Conservation (phyloP, 73 alveolate species). For the Paramecium sonneborni region DNA sequence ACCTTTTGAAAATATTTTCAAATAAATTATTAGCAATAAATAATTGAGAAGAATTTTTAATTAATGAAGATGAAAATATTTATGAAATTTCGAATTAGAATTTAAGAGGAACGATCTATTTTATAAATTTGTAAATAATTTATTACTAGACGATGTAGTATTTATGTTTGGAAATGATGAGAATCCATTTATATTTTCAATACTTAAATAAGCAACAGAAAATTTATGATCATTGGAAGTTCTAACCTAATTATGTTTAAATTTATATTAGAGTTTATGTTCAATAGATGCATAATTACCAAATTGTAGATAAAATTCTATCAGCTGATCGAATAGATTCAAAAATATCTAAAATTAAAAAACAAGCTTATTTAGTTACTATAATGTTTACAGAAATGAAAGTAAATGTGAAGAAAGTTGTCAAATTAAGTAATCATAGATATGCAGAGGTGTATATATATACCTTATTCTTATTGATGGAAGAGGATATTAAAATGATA, state of each 20-base stretch:
- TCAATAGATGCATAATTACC: slow-evolving; percentile 6
- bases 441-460: background rate
- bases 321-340: background rate
- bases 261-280: background rate
- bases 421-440: background rate
- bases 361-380: background rate
- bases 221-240: background rate
- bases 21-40: no score
- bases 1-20: no score
- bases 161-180: slow-evolving; percentile 20
- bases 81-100: no score
- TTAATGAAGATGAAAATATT: no score
- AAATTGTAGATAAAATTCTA: background rate
- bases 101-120: no score
- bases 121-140: no score
- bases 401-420: background rate
- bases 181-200: background rate
- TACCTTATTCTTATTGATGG: slow-evolving; percentile 5
- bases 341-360: background rate
- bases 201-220: background rate
- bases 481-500: slow-evolving; percentile 4
- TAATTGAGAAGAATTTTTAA: no score
- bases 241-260: background rate
- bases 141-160: background rate
- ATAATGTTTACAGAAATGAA: slow-evolving; percentile 13